These are phyloP conservation scores for Pseudopithomyces chartarum DNA, from an alignment of 2,329 filamentous ascomycete species.

Conservation along the genomic window DNA sequence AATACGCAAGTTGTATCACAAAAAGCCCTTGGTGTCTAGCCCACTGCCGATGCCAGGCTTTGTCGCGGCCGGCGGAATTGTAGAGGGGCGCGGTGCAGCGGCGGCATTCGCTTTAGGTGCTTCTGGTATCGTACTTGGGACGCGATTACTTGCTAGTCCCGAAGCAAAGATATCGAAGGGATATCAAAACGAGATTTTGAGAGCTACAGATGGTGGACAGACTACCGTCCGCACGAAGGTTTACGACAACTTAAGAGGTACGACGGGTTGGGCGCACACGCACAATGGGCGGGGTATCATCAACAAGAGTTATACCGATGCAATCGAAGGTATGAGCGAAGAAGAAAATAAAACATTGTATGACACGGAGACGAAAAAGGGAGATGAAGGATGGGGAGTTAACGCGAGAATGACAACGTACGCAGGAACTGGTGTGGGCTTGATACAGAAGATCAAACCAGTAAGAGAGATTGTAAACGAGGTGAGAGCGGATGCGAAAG, in stretches of 20 bases:
- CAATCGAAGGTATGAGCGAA: slow-evolving; percentile 45
- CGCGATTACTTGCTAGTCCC: slow-evolving; percentile 62
- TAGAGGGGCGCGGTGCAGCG: slow-evolving; percentile 60
- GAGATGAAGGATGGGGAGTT: slow-evolving; percentile 58
- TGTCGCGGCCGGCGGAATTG: slow-evolving; percentile 65
- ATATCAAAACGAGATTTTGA: slow-evolving; percentile 54
- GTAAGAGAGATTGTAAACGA: slow-evolving; percentile 60
- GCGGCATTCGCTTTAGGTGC: slow-evolving; percentile 61
- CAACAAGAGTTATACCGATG: slow-evolving; percentile 58
- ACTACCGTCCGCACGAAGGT: slow-evolving; percentile 57
- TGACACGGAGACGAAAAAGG: slow-evolving; percentile 55
- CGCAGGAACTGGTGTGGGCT: slow-evolving; percentile 65
- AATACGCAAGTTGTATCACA: slow-evolving; percentile 37
- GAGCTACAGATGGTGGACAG: slow-evolving; percentile 56
- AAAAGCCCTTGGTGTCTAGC: neutral
- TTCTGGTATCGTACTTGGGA: slow-evolving; percentile 64
- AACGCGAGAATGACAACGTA: slow-evolving; percentile 64
- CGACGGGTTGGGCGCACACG: slow-evolving; percentile 60
- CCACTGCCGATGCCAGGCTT: slow-evolving; percentile 41
- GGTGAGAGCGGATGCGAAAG: slow-evolving; percentile 47
- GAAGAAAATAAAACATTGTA: slow-evolving; percentile 53
- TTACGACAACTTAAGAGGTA: slow-evolving; percentile 61
- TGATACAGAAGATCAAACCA: slow-evolving; percentile 57
- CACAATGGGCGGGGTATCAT: slow-evolving; percentile 65
- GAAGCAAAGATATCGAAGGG: slow-evolving; percentile 55